These are phyloP conservation scores for Pisolithus microcarpus DNA, from an alignment of 768 basidiomycete genomes.

Conservation along the genomic window DNA sequence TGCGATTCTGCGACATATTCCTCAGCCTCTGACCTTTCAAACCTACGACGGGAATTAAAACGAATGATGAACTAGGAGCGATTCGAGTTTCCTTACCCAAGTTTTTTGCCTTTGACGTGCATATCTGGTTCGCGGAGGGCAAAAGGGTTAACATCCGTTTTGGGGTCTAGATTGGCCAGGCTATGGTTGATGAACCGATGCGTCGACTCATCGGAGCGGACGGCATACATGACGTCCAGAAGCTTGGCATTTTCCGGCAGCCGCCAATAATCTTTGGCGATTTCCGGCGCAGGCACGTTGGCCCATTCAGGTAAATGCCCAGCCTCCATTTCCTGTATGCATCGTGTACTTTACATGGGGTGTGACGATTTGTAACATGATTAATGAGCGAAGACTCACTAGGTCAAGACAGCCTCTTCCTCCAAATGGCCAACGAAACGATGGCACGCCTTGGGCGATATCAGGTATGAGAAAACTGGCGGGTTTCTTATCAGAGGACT, in stretches of 20 bases:
- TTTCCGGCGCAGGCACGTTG: conserved; percentile 69
- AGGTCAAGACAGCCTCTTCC: conserved; percentile 92
- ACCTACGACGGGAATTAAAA: conserved; percentile 35
- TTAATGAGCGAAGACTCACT: conserved; percentile 43
- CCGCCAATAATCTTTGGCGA: conserved; percentile 96
- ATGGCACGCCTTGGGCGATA: conserved; percentile 72
- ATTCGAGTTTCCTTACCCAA: conserved; percentile 47
- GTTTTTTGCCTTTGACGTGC: conserved; percentile 67
- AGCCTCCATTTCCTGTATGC: conserved; percentile 76
- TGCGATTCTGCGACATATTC: conserved; percentile 58
- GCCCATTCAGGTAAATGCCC: conserved; percentile 80
- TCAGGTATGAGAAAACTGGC: conserved; percentile 67
- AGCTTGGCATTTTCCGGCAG: conserved; percentile 65
- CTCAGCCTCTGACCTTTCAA: conserved; percentile 62
- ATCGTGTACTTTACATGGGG: conserved; percentile 52
- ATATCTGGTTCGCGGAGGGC: conserved; percentile 86
- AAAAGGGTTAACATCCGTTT: conserved; percentile 83
- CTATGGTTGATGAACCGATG: conserved; percentile 97
- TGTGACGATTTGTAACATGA: conserved; percentile 9
- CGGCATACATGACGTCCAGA: conserved; percentile 84
- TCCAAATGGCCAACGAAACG: conserved; percentile 91
- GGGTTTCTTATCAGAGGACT: conserved; percentile 11
- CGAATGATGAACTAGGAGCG: neutral
- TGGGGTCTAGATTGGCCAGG: conserved; percentile 73
- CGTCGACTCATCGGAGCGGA: conserved; percentile 87